Conservation (phyloP, 2,329 filamentous ascomycete genomes). For the Fusarium pininemorale region DNA sequence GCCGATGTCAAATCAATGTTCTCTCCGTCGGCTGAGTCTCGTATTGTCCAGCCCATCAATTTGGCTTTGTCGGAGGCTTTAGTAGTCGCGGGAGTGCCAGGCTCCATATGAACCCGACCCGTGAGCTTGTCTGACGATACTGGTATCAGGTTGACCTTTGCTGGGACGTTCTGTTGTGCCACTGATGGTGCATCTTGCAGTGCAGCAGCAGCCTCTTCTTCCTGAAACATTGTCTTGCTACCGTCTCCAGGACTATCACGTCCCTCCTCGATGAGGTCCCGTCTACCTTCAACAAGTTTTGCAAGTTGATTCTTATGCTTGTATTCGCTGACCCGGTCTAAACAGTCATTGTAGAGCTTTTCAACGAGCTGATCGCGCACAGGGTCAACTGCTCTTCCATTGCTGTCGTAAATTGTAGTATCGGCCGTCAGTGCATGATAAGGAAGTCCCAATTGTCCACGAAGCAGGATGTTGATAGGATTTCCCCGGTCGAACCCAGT, state of each 20-base stretch:
- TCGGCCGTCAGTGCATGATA: slow-evolving; percentile 84
- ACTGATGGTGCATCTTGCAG: slow-evolving; percentile 65
- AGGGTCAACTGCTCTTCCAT: slow-evolving; percentile 80
- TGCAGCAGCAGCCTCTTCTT: slow-evolving; percentile 74
- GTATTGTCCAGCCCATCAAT: slow-evolving; percentile 83
- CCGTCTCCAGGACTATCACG: slow-evolving; percentile 79
- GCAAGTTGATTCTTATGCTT: slow-evolving; percentile 78
- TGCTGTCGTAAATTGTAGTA: slow-evolving; percentile 89
- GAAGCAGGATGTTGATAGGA: slow-evolving; percentile 88
- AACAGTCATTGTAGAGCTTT: slow-evolving; percentile 91
- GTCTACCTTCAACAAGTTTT: slow-evolving; percentile 82
- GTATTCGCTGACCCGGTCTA: slow-evolving; percentile 90
- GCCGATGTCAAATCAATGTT: slow-evolving; percentile 77
- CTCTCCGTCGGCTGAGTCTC: slow-evolving; percentile 66
- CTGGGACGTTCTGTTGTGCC: slow-evolving; percentile 62
- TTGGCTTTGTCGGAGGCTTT: slow-evolving; percentile 81
- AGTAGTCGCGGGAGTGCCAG: slow-evolving; percentile 72
- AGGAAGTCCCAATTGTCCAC: slow-evolving; percentile 86
- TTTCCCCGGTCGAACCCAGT: slow-evolving; percentile 97
- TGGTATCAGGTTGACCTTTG: slow-evolving; percentile 66
- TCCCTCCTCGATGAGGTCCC: slow-evolving; percentile 81
- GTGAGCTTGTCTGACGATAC: slow-evolving; percentile 75
- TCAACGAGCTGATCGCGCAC: slow-evolving; percentile 84
- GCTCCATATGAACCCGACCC: slow-evolving; percentile 76
- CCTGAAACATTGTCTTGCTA: slow-evolving; percentile 73